Conservation (phyloP, 2,329 filamentous ascomycete species). For the Tolypocladium capitatum region DNA sequence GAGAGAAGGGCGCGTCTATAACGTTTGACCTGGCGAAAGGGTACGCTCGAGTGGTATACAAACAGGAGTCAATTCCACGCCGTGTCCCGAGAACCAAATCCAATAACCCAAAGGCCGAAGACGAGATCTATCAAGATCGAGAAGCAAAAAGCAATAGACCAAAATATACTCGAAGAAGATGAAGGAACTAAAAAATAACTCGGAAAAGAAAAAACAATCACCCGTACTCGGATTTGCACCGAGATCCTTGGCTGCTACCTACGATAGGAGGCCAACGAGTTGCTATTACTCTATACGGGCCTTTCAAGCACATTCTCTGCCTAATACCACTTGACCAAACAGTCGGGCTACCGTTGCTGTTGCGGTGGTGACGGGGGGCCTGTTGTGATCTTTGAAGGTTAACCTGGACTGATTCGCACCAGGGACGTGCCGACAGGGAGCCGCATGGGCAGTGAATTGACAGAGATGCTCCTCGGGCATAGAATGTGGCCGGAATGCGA, state of each 20-base stretch:
- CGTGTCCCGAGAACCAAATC: not conserved
- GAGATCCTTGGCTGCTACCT: slow-evolving; percentile 21
- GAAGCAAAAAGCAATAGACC: not conserved
- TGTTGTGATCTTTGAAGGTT: not conserved
- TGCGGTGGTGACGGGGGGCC: not conserved
- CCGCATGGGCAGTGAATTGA: not conserved
- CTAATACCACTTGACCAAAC: slow-evolving; percentile 1
- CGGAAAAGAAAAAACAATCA: slow-evolving; percentile 6
- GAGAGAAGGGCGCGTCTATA: not conserved
- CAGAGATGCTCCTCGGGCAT: not conserved
- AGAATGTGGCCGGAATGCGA: too few relatives aligned
- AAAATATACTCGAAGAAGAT: not conserved
- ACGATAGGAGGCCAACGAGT: slow-evolving; percentile 23
- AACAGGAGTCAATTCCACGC: too few relatives aligned
- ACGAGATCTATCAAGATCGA: not conserved
- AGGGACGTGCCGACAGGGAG: not conserved
- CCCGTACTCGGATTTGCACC: slow-evolving; percentile 24
- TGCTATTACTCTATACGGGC: slow-evolving; percentile 22
- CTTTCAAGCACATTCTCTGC: not conserved
- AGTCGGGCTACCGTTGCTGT: not conserved
- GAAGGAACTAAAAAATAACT: not conserved
- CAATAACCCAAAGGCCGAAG: not conserved
- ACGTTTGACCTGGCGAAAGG: not conserved
- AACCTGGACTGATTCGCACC: not conserved
- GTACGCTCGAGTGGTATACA: too few relatives aligned